These are phyloP conservation scores for Zasmidium citrigriseum DNA, from an alignment of 2,329 filamentous ascomycete genomes.

Conservation along the genomic window DNA sequence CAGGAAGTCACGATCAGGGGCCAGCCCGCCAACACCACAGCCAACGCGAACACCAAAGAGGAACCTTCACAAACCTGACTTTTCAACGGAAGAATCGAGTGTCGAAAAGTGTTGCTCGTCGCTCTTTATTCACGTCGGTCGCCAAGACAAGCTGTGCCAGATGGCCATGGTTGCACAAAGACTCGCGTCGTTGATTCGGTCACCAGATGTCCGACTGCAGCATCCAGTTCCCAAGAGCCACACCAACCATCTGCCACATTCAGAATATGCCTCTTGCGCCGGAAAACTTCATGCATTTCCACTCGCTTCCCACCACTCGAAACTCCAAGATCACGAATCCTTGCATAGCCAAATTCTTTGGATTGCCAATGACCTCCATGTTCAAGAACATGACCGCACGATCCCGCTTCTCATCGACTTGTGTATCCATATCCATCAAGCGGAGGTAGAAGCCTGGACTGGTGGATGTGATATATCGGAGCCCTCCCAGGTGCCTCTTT, in stretches of 20 bases:
- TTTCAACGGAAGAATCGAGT: too few relatives aligned
- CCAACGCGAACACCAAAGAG: too few relatives aligned
- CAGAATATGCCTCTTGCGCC: not conserved
- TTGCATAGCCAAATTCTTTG: not conserved
- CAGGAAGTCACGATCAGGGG: not conserved
- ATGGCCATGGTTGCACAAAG: not conserved
- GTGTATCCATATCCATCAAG: not conserved
- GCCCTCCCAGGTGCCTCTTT: not conserved
- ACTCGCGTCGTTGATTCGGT: not conserved
- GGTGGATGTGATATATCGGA: not conserved
- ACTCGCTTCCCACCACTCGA: not conserved
- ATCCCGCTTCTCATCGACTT: not conserved
- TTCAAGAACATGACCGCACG: not conserved
- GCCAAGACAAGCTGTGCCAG: too few relatives aligned
- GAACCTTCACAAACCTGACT: too few relatives aligned
- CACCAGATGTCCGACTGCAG: not conserved
- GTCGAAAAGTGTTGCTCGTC: too few relatives aligned
- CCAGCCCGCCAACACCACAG: too few relatives aligned
- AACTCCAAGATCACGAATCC: not conserved
- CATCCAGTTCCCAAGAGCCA: not conserved
- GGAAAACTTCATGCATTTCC: not conserved
- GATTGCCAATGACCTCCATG: not conserved
- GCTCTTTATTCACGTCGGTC: too few relatives aligned
- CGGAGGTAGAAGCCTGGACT: not conserved
- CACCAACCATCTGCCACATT: not conserved